Base-by-base conservation (phyloP, 2,329 filamentous ascomycete genomes). In the Shiraia bambusicola region DNA sequence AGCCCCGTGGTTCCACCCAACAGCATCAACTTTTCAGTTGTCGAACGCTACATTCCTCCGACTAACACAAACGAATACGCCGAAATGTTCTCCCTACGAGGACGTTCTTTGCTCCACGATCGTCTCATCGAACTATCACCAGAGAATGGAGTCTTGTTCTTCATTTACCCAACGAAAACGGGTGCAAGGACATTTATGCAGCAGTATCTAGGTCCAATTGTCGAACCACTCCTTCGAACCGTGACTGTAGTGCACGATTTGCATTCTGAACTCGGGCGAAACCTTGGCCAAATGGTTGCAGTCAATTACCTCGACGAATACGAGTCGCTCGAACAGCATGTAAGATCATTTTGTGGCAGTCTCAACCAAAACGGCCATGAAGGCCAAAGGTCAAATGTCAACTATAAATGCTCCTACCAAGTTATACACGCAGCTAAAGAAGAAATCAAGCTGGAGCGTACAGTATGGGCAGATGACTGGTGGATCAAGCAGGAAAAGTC, bases 21-120 rank as follows among this genome's bases (percentile, higher is more conserved):
- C 13, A 80, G 76, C 35, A 78, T 84, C 47, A 75, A 83, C 40
- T 69, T 84, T 28, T 79, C 80, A 2, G 72, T 84, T 10, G 72
- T 84, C 3, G 82, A 85, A 64, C 77, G 82, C 27, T 84, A 82
- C 60, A 80, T 85, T n/a, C 82, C 82, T 13, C 81, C 82, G 2
- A 75, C 79, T 0, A 81, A 76, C 15, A 58, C 69, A 1, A 74
- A 79, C 51, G 82, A 85, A 56, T 82, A 81, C 45, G 65, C 70
- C 24, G 76, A 81, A 49, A 75, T 84, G 56, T 84, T 84, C 60
- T 72, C 69, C 12, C 66, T 73, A 3, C 72, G 69, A 31, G 76
- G 77, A 4, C 58, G 58, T 4, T 84, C 81, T 0, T 70, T 81
- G 34, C 70, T 85, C 1, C 75, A 81, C 28, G 81, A 85, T 56